Conservation (phyloP, 2,329 filamentous ascomycete species). For the Exophiala dermatitidis region DNA sequence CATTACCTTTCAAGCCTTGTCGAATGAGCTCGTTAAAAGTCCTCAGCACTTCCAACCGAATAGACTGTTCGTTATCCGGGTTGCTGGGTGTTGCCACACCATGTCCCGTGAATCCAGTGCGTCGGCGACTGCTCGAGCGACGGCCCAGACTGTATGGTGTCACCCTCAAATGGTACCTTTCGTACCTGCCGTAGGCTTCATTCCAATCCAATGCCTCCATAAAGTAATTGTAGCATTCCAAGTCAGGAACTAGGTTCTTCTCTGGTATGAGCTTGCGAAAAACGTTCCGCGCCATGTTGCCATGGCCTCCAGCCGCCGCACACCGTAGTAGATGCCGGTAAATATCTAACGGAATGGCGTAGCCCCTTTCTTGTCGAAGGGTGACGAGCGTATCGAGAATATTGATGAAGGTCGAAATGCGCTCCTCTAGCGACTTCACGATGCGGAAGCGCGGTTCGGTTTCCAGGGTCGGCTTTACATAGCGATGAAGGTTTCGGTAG, state of each 20-base stretch:
- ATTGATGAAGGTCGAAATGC: conserved; percentile 37
- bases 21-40: conserved; percentile 46
- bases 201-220: conserved; percentile 47
- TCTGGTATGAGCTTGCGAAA: conserved; percentile 41
- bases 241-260: conserved; percentile 38
- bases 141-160: conserved; percentile 26
- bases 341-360: conserved; percentile 40
- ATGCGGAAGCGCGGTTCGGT: conserved; percentile 32
- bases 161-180: conserved; percentile 36
- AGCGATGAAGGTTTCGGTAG: conserved; percentile 41
- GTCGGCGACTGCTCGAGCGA: conserved; percentile 22
- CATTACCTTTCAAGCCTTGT: conserved; percentile 39
- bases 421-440: conserved; percentile 32
- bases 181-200: conserved; percentile 33
- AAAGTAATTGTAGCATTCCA: conserved; percentile 49
- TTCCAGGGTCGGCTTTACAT: conserved; percentile 44
- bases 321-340: conserved; percentile 49
- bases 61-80: conserved; percentile 12
- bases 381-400: conserved; percentile 35
- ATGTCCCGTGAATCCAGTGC: conserved; percentile 24
- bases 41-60: conserved; percentile 29
- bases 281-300: conserved; percentile 36
- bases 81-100: conserved; percentile 17
- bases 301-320: conserved; percentile 44
- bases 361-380: conserved; percentile 34